Evolutionary conservation across 2,329 filamentous ascomycete genomes (phyloP), one percentile per base, ranked within the genome.

Genomic region (Trichoderma gracile): DNA sequence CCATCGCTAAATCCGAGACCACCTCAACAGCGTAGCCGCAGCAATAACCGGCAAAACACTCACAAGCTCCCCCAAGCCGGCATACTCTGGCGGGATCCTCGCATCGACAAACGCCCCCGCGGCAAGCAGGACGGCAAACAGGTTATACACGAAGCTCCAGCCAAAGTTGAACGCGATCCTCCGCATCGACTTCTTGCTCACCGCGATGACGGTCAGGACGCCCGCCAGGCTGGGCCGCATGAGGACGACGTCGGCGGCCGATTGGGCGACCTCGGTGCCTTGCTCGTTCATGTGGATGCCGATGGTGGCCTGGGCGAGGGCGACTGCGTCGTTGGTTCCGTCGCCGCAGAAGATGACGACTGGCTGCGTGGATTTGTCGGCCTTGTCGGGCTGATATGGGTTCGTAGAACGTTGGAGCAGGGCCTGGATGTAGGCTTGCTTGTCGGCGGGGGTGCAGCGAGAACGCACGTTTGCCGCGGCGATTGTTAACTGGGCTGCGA

Each of bases 251-350:
- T 93, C 89, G 0, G 91, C 88, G 0, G 89, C 88, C 2, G 80
- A 81, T 61, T 84, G 79, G 0, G 91, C 88, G 1, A 93, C 80
- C 64, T 92, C 89, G 1, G 82, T 86, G 5, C 81, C 81, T 23
- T 56, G 38, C 49, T 76, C 74, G 65, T 83, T 84, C 72, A 94
- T 84, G 68, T 91, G 88, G 0, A 93, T 79, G 30, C 91, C 91
- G 30, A 94, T 82, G 6, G 83, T 84, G 1, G 91, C 89, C 71
- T 88, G 84, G 0, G 89, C 86, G 2, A 94, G 80, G 0, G 91
- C 91, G 3, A 86, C 81, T 0, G 91, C 89, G 71, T 94, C 91
- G 73, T 94, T 94, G 15, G 89, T 92, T 1, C 91, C 91, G 69
- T 94, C 91, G 40, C 91, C 91, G 57, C 85, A 83, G 74, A 94